phyloP scores from a whole-genome alignment of 306 rosid species.

The Amphicarpaea edgeworthii region DNA sequence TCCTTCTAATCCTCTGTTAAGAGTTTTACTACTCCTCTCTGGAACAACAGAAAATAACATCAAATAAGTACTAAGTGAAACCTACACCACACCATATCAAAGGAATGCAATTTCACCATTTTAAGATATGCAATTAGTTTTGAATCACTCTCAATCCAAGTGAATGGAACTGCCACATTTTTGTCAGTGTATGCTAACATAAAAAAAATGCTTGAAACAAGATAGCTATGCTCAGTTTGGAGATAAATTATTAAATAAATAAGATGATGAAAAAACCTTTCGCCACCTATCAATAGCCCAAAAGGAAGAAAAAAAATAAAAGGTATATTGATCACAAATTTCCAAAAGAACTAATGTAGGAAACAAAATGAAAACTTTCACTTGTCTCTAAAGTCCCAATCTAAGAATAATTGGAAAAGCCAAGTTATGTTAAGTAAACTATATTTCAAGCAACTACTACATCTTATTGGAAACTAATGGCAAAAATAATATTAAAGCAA shows the following conservation, averaged over 20 bases:
- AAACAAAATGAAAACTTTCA: slow-evolving; percentile 43
- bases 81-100: too few relatives aligned
- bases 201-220: slow-evolving; percentile 81
- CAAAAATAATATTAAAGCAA: slow-evolving; percentile 15
- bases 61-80: too few relatives aligned
- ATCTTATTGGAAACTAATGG: slow-evolving; percentile 14
- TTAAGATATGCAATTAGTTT: slow-evolving; percentile 93
- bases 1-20: too few relatives aligned
- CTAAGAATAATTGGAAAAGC: slow-evolving; percentile 43
- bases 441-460: neutral
- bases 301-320: neutral
- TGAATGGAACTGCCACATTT: slow-evolving; percentile 91
- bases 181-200: slow-evolving; percentile 95
- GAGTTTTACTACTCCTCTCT: too few relatives aligned
- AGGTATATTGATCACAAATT: slow-evolving; percentile 11
- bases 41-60: too few relatives aligned
- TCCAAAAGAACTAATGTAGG: slow-evolving; percentile 24
- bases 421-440: slow-evolving; percentile 23
- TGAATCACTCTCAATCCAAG: slow-evolving; percentile 98
- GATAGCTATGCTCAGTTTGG: slow-evolving; percentile 3
- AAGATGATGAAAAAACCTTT: slow-evolving; percentile 56
- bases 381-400: slow-evolving; percentile 46
- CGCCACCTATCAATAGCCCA: slow-evolving; percentile 68
- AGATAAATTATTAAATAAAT: neutral
- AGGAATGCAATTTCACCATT: slow-evolving; percentile 97